phyloP scores from a whole-genome alignment of 2,329 filamentous ascomycete genomes.

The Tolypocladium capitatum region DNA sequence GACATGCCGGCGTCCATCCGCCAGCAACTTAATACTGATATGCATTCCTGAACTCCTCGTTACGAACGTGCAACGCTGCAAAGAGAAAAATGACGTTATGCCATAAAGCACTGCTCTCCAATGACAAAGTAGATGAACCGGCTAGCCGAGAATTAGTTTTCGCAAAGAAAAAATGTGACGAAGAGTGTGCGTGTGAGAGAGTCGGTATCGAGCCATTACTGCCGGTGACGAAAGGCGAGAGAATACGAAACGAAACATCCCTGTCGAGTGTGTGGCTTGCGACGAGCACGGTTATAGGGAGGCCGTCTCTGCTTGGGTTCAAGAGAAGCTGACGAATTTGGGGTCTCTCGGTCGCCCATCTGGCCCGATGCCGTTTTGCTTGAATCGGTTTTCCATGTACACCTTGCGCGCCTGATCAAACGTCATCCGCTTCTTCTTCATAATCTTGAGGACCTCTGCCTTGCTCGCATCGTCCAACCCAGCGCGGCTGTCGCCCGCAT shows the following conservation, averaged over 20 bases:
- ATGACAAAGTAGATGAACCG: neutral
- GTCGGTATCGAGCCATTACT: neutral
- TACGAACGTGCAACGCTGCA: neutral
- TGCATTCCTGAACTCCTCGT: slow-evolving; percentile 9
- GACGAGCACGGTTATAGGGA: neutral
- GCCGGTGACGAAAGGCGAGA: neutral
- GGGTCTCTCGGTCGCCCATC: slow-evolving; percentile 84
- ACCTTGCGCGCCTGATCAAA: slow-evolving; percentile 87
- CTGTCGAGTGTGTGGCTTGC: neutral
- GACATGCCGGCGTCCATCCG: neutral
- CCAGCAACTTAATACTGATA: slow-evolving; percentile 9
- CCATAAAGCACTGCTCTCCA: neutral
- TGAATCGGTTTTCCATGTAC: slow-evolving; percentile 77
- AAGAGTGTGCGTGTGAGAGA: neutral
- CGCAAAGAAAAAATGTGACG: neutral
- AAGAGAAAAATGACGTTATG: neutral
- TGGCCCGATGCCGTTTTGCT: slow-evolving; percentile 73
- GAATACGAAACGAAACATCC: neutral
- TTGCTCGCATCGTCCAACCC: slow-evolving; percentile 76
- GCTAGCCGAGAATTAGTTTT: neutral
- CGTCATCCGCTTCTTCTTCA: slow-evolving; percentile 68
- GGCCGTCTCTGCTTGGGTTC: slow-evolving; percentile 3
- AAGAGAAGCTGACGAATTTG: slow-evolving; percentile 82
- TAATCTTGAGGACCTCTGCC: slow-evolving; percentile 71
- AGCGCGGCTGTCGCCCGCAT: slow-evolving; percentile 60